Percentiles rank a stretch among this genome's conserved stretches.
Evolutionary conservation across 805 yeast genomes (phyloP).

Genomic region (Kuraishia hungarica): DNA sequence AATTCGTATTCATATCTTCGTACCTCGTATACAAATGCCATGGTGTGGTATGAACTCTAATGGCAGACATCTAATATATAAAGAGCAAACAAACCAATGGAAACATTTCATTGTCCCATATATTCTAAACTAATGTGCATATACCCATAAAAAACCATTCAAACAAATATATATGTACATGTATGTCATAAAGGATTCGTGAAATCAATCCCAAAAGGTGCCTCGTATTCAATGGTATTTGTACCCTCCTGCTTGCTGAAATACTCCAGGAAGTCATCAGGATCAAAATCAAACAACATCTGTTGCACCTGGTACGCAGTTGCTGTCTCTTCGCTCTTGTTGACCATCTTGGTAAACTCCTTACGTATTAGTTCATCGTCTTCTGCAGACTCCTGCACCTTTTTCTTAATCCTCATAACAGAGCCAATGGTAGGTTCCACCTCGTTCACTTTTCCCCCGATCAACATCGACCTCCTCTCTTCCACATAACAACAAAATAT

Average conservation of each 20-base stretch:
- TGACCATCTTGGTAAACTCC: not conserved
- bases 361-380: not conserved
- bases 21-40: too few species aligned
- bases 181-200: not conserved
- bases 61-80: too few species aligned
- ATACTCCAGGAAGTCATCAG: not conserved
- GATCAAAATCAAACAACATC: not conserved
- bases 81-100: too few species aligned
- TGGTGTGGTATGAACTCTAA: too few species aligned
- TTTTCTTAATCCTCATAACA: not conserved
- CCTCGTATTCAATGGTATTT: not conserved
- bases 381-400: not conserved
- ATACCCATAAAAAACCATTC: too few species aligned
- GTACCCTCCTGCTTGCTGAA: not conserved
- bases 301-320: not conserved
- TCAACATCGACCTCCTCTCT: not conserved
- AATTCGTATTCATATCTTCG: too few species aligned
- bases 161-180: too few species aligned
- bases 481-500: not conserved
- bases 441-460: not conserved
- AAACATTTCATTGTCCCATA: too few species aligned
- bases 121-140: too few species aligned
- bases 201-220: not conserved
- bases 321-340: not conserved
- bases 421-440: not conserved